phyloP scores from a whole-genome alignment of 1,139 yeast species.

The Scheffersomyces insectosa region DNA sequence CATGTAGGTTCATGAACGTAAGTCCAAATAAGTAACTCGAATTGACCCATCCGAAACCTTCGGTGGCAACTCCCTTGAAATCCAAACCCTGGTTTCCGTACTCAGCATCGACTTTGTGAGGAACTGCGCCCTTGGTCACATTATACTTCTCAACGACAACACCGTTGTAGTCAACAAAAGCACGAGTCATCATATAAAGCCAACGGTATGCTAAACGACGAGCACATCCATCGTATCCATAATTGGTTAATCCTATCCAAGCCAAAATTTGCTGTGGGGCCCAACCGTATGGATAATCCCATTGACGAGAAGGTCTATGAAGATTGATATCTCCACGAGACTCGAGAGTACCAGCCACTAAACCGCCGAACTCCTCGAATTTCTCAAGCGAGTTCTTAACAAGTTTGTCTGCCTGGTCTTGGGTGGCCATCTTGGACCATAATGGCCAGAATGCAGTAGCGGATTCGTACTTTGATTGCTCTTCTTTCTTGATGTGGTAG shows the following conservation, averaged over 20 bases:
- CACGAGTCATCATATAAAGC: constrained; percentile 86
- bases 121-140: constrained; percentile 78
- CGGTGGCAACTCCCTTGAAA: constrained; percentile 91
- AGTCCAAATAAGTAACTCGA: constrained; percentile 81
- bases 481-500: constrained; percentile 63
- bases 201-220: constrained; percentile 81
- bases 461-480: constrained; percentile 71
- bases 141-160: constrained; percentile 96
- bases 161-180: constrained; percentile 92
- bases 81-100: constrained; percentile 96
- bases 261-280: constrained; percentile 97
- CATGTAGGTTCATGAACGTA: constrained; percentile 65
- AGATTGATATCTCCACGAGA: constrained; percentile 75
- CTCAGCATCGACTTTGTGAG: constrained; percentile 93
- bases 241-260: constrained; percentile 81
- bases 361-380: constrained; percentile 86
- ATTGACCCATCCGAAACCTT: constrained; percentile 98
- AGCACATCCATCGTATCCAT: constrained; percentile 69
- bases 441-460: constrained; percentile 94
- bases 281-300: constrained; percentile 99
- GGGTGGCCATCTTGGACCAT: constrained; percentile 77
- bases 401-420: constrained; percentile 69
- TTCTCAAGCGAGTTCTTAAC: constrained; percentile 62
- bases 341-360: constrained; percentile 79
- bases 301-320: constrained; percentile 82